phyloP scores from a whole-genome alignment of 305 asterid species.

The Withania somnifera region DNA sequence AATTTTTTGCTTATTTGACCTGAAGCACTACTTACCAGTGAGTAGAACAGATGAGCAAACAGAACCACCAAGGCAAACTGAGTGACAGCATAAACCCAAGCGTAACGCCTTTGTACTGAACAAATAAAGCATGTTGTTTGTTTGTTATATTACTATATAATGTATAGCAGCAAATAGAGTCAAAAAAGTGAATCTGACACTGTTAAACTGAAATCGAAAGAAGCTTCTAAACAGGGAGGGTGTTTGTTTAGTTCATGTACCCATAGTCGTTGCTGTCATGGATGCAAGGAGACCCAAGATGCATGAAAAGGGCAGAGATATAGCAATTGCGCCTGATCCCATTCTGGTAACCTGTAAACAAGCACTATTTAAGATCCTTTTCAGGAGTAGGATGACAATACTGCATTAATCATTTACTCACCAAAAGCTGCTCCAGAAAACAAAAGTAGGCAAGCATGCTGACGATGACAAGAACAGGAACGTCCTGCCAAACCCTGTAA shows the following conservation, averaged over 20 bases:
- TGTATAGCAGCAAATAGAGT: not conserved
- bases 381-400: not conserved
- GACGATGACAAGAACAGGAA: slow-evolving; percentile 81
- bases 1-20: not conserved
- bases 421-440: slow-evolving; percentile 95
- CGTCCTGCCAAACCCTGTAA: slow-evolving; percentile 86
- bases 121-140: not conserved
- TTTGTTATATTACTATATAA: not conserved
- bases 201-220: not conserved
- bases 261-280: slow-evolving; percentile 95
- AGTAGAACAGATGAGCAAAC: slow-evolving; percentile 71
- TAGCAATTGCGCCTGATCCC: slow-evolving; percentile 89
- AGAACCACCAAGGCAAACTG: slow-evolving; percentile 77
- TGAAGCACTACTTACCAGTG: slow-evolving; percentile 47
- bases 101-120: slow-evolving; percentile 57
- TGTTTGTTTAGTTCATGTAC: slow-evolving; percentile 24
- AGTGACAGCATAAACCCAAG: slow-evolving; percentile 70
- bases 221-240: not conserved
- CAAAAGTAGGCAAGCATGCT: slow-evolving; percentile 96
- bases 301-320: slow-evolving; percentile 90
- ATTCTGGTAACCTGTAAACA: slow-evolving; percentile 47
- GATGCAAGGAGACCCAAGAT: slow-evolving; percentile 94
- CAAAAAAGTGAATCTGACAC: not conserved
- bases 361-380: not conserved
- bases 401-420: slow-evolving; percentile 18